Evolutionary conservation across 257 asterid genomes (phyloP), one percentile per base, ranked within the genome.

Genomic region (Craterostigma plantagineum): DNA sequence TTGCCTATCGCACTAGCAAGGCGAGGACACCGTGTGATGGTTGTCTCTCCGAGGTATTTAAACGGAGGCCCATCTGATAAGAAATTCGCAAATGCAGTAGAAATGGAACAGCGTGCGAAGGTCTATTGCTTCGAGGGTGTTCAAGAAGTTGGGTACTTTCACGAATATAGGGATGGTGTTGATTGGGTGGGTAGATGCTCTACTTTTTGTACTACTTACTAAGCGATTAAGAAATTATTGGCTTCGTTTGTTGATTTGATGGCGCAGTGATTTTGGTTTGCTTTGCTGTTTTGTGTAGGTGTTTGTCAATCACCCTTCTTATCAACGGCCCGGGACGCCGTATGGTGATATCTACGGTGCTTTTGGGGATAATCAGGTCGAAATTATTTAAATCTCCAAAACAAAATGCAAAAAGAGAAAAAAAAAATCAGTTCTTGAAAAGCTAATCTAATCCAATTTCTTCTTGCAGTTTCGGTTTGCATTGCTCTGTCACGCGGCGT

Each of bases 341-440:
- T 90, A 90, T 52, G 98, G 98, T 33, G 98, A 83, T 75, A 53
- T 14, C 27, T 61, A 39, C 62, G 98, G 98, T 55, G 94, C 98
- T 51, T 90, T 83, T 70, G 87, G 92, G 56, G 98, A 90, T 71
- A 90, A 90, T 55, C 98, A 90, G 91, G 99, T 90, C 55, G 14
- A 34, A 23, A 23, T 23, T 23, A 23, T 23, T 23, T 23, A 23
- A 23, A 23, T 23, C 30, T 23, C 30, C 30, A 23, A 23, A 23
- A 6, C n/a, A n/a, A n/a, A n/a, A 2, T 23, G 30, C 2, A 23
- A 23, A 23, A 23, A 6, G 30, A 23, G 30, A 6, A 23, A 23
- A 23, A 23, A 23, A 23, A 23, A 23, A 23, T 23, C 30, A 6
- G 30, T 23, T 23, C 30, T 23, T 23, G 30, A 23, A 23, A 23